Conservation (phyloP, 1,284 basidiomycete genomes). For the Cryptococcus sp. region DNA sequence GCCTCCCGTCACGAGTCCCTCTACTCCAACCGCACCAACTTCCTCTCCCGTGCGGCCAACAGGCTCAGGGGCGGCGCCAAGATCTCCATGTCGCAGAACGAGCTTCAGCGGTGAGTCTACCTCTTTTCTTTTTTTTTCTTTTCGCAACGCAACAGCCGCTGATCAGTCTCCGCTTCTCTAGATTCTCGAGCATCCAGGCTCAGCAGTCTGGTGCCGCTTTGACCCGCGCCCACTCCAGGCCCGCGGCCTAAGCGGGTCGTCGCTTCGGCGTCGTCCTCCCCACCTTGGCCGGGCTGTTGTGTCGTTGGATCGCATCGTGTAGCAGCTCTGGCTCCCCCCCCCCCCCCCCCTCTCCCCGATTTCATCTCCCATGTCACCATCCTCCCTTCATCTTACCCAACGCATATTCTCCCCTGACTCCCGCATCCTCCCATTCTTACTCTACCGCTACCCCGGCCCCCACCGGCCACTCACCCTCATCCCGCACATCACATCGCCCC, state of each 20-base stretch:
- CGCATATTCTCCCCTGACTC: too few species aligned
- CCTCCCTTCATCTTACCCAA: background rate
- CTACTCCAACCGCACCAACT: conserved; percentile 59
- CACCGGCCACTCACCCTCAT: background rate
- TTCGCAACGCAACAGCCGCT: conserved; percentile 7
- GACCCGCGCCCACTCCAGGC: conserved; percentile 21
- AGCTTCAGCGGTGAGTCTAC: conserved; percentile 44
- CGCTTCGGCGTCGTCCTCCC: background rate
- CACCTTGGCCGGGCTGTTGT: background rate
- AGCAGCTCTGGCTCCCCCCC: background rate
- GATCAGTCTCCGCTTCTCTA: conserved; percentile 3
- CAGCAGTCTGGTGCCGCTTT: conserved; percentile 51
- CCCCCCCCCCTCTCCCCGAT: background rate
- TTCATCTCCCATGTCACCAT: background rate
- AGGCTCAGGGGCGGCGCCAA: conserved; percentile 47
- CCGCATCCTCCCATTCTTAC: too few species aligned
- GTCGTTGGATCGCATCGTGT: background rate
- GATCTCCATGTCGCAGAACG: conserved; percentile 52
- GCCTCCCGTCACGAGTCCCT: conserved; percentile 89
- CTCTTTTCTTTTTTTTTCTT: background rate
- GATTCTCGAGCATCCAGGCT: conserved; percentile 51
- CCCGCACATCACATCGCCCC: background rate
- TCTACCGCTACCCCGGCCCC: too few species aligned
- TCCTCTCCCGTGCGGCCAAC: conserved; percentile 44
- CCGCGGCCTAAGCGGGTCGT: conserved; percentile 15